Evolutionary conservation across 768 basidiomycete genomes (phyloP), one percentile per base, ranked within the genome.

Genomic region (Lactifluus volemus): DNA sequence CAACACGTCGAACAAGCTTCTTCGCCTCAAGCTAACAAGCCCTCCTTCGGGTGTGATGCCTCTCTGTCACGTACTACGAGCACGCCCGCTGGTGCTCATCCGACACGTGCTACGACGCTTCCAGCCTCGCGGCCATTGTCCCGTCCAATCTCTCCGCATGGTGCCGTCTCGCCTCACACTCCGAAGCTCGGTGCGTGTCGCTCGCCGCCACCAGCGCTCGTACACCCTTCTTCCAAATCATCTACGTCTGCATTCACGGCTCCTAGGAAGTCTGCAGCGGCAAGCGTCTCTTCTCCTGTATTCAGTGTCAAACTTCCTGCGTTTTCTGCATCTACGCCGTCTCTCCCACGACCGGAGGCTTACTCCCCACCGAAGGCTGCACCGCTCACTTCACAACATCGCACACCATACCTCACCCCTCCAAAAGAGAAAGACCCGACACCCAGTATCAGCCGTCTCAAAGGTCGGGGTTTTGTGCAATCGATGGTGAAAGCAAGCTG

Each of bases 401-500:
- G 4, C 80, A 83, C 17, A 82, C 80, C 5, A 86, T 89, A 69
- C 17, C 73, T 84, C 30, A 84, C 81, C 49, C 74, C 77, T 2
- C 73, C 81, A 9, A 69, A 78, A 4, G 71, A 77, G 54, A 92
- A 91, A 69, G 89, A 89, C 49, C 81, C 81, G 4, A 89, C 89
- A 2, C 91, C 91, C 0, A 91, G 88, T 70, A 81, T 92, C 36
- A 92, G 88, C 63, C 76, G 89, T 61, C 73, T 93, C 17, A 85
- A 92, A 67, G 91, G 91, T 19, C 84, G 91, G 44, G 91, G 91
- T 4, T 92, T 93, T 68, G 91, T 93, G 2, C 86, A 89, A 71
- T 89, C 80, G 63, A 84, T 90, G 75, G 86, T 93, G 38, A 84
- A 86, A 71, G 85, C 79, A 50, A 89, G 82, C 66, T 75, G 79